These are phyloP conservation scores for Symbiodinium natans DNA, from an alignment of 73 alveolate genomes.

Conservation along the genomic window DNA sequence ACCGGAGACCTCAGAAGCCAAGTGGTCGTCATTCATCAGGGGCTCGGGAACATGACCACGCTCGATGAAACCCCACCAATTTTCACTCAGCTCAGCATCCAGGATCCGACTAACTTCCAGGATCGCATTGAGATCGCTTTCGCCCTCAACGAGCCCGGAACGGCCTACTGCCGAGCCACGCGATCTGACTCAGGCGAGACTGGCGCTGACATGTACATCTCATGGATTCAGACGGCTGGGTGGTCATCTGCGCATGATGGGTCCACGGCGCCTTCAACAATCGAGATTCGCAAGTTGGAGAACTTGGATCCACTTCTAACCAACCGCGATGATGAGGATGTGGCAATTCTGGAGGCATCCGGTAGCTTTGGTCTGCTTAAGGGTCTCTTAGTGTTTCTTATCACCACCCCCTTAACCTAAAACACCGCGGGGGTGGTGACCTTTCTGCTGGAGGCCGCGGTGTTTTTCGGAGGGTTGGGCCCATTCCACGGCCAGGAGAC, in stretches of 20 bases:
- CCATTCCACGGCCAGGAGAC: too few relatives aligned
- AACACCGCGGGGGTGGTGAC: too few relatives aligned
- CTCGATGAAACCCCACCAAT: conserved; percentile 63
- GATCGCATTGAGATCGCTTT: conserved; percentile 34
- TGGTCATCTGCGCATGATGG: conserved; percentile 61
- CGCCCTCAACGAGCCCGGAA: conserved; percentile 69
- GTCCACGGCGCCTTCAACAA: conserved; percentile 15
- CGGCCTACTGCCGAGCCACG: conserved; percentile 49
- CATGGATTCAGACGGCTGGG: conserved; percentile 51
- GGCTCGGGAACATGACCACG: conserved; percentile 55
- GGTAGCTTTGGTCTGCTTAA: too few relatives aligned
- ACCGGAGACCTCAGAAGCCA: background rate
- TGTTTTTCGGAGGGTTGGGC: too few relatives aligned
- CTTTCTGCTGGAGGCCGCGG: too few relatives aligned
- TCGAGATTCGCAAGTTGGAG: conserved; percentile 41
- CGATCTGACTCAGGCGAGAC: conserved; percentile 65
- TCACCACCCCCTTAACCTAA: too few relatives aligned
- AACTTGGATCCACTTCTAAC: background rate
- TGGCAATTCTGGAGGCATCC: conserved; percentile 39
- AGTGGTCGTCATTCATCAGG: conserved; percentile 1
- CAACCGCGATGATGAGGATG: background rate
- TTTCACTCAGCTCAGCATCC: conserved; percentile 28
- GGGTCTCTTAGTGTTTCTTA: too few relatives aligned
- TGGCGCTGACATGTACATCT: conserved; percentile 37
- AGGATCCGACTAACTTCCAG: conserved; percentile 31